A percentile compares a stretch with the other conserved stretches of the same genome.
These are phyloP conservation scores for Blastobotrys persicus DNA, from an alignment of 1,139 yeast genomes.

Conservation along the genomic window DNA sequence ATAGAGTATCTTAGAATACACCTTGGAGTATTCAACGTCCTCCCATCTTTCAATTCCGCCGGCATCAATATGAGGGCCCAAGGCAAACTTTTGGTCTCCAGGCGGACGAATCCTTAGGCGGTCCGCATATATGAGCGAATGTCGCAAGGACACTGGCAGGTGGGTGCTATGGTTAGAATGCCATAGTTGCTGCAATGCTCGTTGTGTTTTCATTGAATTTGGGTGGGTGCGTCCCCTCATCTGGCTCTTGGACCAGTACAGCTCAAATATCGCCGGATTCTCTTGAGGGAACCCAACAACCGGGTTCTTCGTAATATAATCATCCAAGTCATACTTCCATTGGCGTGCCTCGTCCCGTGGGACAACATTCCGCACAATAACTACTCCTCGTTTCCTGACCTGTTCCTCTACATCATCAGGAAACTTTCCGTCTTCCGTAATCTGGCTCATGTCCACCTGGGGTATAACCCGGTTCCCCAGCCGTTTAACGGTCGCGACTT, in stretches of 20 bases:
- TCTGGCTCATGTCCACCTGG: conserved; percentile 20
- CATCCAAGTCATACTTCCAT: conserved; percentile 28
- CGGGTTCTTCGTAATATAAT: conserved; percentile 28
- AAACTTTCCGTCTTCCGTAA: conserved; percentile 15
- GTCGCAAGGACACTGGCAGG: conserved; percentile 32
- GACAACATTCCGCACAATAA: conserved; percentile 37
- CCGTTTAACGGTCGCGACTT: conserved; percentile 27
- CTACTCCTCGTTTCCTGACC: conserved; percentile 33
- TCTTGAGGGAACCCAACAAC: conserved; percentile 33
- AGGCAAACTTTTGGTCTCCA: conserved; percentile 39
- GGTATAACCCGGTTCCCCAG: conserved; percentile 27
- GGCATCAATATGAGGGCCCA: conserved; percentile 47
- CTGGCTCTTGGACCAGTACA: conserved; percentile 48
- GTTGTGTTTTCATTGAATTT: conserved; percentile 36
- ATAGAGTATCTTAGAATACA: conserved; percentile 41
- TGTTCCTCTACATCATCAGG: conserved; percentile 8
- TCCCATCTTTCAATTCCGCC: conserved; percentile 51
- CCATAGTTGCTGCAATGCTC: conserved; percentile 40
- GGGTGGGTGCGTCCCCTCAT: conserved; percentile 46
- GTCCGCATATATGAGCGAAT: conserved; percentile 51
- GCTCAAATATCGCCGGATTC: conserved; percentile 36
- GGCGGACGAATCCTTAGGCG: conserved; percentile 51
- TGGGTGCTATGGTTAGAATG: conserved; percentile 21
- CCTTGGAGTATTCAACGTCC: conserved; percentile 41
- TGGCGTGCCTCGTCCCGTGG: conserved; percentile 32